A percentile compares a stretch with the other conserved stretches of the same genome.
Conservation (phyloP, 305 asterid species). For the Salvia sclarea region DNA sequence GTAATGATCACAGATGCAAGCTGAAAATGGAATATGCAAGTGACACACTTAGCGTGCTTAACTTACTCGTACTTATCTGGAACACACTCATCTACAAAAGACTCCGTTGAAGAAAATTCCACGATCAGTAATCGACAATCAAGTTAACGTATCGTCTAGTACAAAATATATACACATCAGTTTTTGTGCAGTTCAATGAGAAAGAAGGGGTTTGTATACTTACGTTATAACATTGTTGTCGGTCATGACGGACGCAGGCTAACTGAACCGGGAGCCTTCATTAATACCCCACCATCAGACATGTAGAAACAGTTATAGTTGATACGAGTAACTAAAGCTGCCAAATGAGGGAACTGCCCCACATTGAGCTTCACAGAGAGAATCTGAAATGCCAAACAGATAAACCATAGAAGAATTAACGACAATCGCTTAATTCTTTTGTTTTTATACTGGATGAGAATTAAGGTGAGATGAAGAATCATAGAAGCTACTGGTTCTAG, state of each 20-base stretch:
- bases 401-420: constrained; percentile 1
- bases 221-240: neutral
- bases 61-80: neutral
- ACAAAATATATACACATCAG: neutral
- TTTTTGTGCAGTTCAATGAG: neutral
- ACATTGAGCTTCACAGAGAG: constrained; percentile 93
- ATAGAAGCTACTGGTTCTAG: neutral
- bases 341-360: constrained; percentile 96
- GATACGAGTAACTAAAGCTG: constrained; percentile 87
- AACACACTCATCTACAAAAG: neutral
- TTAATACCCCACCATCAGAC: constrained; percentile 77
- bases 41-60: no score
- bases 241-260: constrained; percentile 35
- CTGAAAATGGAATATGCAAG: no score
- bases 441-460: neutral
- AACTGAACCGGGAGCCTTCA: constrained; percentile 52
- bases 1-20: no score
- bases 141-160: neutral
- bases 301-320: constrained; percentile 88
- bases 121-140: neutral
- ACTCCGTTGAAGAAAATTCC: neutral
- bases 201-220: neutral
- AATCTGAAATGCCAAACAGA: constrained; percentile 55
- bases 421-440: neutral
- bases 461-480: neutral